A percentile compares a stretch with the other conserved stretches of the same genome.
phyloP scores from a whole-genome alignment of 257 asterid species.

The Cordia subcordata region DNA sequence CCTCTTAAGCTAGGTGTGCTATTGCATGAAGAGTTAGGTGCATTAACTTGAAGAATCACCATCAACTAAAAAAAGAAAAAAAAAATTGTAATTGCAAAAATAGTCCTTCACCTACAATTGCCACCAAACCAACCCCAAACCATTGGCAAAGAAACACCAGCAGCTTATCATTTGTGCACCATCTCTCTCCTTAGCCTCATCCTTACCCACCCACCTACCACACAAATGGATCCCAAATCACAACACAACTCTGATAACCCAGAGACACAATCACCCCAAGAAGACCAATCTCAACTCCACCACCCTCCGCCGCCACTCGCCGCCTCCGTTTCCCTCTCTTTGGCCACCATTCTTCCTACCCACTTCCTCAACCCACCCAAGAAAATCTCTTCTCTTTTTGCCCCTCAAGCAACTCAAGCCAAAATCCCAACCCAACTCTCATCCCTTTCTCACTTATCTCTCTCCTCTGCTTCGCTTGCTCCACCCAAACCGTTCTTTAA shows the following conservation, averaged over 20 bases:
- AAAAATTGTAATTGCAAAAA: not conserved
- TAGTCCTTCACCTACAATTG: not conserved
- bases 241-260: slow-evolving; percentile 10
- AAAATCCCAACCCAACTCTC: slow-evolving; percentile 79
- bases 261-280: slow-evolving; percentile 15
- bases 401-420: slow-evolving; percentile 42
- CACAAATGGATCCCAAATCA: slow-evolving; percentile 22
- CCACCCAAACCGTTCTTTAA: slow-evolving; percentile 40
- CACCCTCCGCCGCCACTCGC: slow-evolving; percentile 22
- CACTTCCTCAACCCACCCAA: slow-evolving; percentile 60
- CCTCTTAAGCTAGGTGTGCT: no score
- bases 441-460: slow-evolving; percentile 48
- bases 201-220: not conserved
- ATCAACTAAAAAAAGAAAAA: no score
- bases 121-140: not conserved
- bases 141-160: not conserved
- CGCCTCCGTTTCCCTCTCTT: slow-evolving; percentile 79
- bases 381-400: slow-evolving; percentile 34
- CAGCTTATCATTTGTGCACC: not conserved
- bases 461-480: slow-evolving; percentile 40
- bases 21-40: not conserved
- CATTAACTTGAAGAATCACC: not conserved
- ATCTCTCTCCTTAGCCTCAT: not conserved
- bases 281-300: slow-evolving; percentile 5
- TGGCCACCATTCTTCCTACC: slow-evolving; percentile 72